These are phyloP conservation scores for Colletotrichum siamense DNA, from an alignment of 2,329 filamentous ascomycete species.

Conservation along the genomic window DNA sequence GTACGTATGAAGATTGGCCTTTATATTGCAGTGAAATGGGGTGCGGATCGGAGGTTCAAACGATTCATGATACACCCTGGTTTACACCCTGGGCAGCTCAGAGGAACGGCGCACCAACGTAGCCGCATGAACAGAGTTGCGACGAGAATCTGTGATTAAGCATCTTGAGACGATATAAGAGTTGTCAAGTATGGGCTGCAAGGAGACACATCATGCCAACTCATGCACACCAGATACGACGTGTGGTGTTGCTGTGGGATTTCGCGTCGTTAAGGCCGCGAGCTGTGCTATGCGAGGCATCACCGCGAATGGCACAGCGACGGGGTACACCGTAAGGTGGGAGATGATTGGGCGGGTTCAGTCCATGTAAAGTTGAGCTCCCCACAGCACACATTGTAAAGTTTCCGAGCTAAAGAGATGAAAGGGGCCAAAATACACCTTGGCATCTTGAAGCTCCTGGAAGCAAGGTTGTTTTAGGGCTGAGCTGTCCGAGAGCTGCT, in stretches of 20 bases:
- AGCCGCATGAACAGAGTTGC: background rate
- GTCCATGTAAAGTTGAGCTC: background rate
- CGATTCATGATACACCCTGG: background rate
- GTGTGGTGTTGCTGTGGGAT: background rate
- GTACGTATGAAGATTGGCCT: background rate
- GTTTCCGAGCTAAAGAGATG: background rate
- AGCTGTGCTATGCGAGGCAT: background rate
- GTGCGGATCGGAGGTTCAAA: background rate
- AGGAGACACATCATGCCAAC: background rate
- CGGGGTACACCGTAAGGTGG: background rate
- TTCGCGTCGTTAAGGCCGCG: background rate
- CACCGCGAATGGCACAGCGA: background rate
- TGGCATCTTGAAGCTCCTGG: background rate
- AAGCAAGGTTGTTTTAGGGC: slow-evolving; percentile 15
- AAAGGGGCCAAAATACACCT: background rate
- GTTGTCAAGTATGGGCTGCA: background rate
- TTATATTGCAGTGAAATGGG: background rate
- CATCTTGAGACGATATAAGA: background rate
- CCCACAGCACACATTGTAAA: background rate
- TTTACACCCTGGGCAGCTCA: background rate
- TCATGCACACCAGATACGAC: background rate
- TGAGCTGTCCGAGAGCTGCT: slow-evolving; percentile 13
- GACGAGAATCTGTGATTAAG: background rate
- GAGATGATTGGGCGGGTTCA: background rate
- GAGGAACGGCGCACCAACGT: background rate